phyloP scores from a whole-genome alignment of 345 rosid genomes.

The Bretschneidera sinensis region DNA sequence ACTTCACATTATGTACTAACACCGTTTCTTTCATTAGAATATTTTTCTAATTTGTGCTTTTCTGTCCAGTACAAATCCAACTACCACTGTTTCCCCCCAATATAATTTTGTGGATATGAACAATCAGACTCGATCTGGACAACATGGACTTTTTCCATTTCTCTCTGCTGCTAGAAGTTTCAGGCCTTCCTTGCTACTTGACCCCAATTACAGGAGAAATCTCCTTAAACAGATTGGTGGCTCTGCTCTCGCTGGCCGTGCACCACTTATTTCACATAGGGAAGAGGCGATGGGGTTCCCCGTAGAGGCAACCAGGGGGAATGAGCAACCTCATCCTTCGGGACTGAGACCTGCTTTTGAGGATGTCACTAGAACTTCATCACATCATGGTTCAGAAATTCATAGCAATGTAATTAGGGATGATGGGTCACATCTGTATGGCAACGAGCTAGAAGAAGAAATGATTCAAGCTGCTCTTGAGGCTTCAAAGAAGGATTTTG shows the following conservation, averaged over 20 bases:
- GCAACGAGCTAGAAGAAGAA: conserved; percentile 53
- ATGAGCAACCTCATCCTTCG: conserved; percentile 35
- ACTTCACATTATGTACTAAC: too few species aligned
- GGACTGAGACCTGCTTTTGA: conserved; percentile 29
- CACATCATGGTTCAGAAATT: conserved; percentile 24
- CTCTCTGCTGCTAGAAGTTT: conserved; percentile 65
- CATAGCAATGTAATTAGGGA: conserved; percentile 30
- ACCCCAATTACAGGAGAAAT: conserved; percentile 66
- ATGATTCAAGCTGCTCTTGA: conserved; percentile 74
- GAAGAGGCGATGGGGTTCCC: conserved; percentile 38
- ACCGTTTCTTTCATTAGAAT: conserved; percentile 4
- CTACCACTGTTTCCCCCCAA: conserved; percentile 29
- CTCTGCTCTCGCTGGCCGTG: conserved; percentile 30
- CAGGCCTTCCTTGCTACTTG: conserved; percentile 67
- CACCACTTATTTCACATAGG: conserved; percentile 23
- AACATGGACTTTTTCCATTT: conserved; percentile 46
- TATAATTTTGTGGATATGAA: conserved; percentile 24
- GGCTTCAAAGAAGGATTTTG: conserved; percentile 66
- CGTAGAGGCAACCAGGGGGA: conserved; percentile 24
- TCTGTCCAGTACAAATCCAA: conserved; percentile 37
- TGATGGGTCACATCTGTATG: conserved; percentile 22
- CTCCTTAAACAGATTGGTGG: conserved; percentile 47
- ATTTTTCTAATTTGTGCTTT: conserved; percentile 5
- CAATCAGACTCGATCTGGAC: conserved; percentile 27
- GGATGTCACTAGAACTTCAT: conserved; percentile 25